phyloP scores from a whole-genome alignment of 306 rosid genomes.

The Medicago ruthenica region DNA sequence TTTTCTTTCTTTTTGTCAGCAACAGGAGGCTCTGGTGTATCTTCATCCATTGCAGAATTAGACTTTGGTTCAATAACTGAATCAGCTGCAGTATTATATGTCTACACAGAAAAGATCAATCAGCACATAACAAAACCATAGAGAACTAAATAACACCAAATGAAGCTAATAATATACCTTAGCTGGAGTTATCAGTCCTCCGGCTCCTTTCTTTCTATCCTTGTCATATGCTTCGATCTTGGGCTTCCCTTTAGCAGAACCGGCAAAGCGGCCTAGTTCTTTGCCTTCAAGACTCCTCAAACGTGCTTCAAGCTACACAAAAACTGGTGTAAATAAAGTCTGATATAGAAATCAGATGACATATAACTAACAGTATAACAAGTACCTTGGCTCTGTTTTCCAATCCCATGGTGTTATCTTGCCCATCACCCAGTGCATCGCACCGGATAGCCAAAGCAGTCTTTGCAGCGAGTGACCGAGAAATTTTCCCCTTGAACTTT shows the following conservation, averaged over 20 bases:
- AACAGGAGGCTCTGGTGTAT: constrained; percentile 46
- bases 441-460: constrained; percentile 78
- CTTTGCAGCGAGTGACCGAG: constrained; percentile 93
- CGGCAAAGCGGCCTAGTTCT: constrained; percentile 79
- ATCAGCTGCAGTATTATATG: constrained; percentile 88
- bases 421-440: constrained; percentile 85
- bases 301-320: constrained; percentile 73
- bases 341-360: not conserved
- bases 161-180: constrained; percentile 59
- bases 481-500: constrained; percentile 85
- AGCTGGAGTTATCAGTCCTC: constrained; percentile 79
- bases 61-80: constrained; percentile 56
- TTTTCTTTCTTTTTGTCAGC: constrained; percentile 60
- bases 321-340: not conserved
- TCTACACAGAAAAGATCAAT: constrained; percentile 53
- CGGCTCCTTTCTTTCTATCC: constrained; percentile 84
- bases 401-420: constrained; percentile 86
- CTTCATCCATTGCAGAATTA: constrained; percentile 48
- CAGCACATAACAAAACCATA: not conserved
- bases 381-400: constrained; percentile 82
- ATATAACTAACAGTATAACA: not conserved
- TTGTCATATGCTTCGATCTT: constrained; percentile 88
- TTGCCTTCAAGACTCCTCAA: constrained; percentile 87
- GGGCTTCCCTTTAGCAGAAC: constrained; percentile 93
- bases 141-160: not conserved